Evolutionary conservation across 805 yeast genomes (phyloP).

Genomic region (Starmerella sirachaensis): DNA sequence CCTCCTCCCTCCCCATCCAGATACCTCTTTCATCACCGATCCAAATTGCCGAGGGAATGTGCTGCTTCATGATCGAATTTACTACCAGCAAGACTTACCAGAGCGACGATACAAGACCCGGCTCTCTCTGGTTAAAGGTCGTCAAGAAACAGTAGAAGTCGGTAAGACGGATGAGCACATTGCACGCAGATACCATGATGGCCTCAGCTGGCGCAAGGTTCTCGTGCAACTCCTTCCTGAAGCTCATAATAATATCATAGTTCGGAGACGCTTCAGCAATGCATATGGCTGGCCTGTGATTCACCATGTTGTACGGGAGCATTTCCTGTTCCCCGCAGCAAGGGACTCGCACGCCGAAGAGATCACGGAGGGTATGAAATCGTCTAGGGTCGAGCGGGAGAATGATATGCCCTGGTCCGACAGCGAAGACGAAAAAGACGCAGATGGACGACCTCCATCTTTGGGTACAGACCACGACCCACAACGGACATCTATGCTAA

Average conservation of each 20-base stretch:
- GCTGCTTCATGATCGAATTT: slow-evolving; percentile 73
- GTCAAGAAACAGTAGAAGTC: slow-evolving; percentile 25
- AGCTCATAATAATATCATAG: slow-evolving; percentile 88
- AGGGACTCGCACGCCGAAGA: neutral
- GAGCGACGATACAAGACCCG: slow-evolving; percentile 31
- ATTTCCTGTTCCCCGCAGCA: slow-evolving; percentile 32
- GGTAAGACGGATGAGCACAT: slow-evolving; percentile 56
- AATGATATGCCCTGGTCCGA: slow-evolving; percentile 15
- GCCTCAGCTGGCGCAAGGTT: slow-evolving; percentile 83
- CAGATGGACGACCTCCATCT: slow-evolving; percentile 3
- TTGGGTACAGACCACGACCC: slow-evolving; percentile 13
- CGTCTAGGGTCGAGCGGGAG: neutral
- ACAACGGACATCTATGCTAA: slow-evolving; percentile 15
- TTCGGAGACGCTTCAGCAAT: slow-evolving; percentile 76
- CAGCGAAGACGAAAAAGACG: slow-evolving; percentile 8
- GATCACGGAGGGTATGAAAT: neutral
- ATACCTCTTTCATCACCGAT: slow-evolving; percentile 50
- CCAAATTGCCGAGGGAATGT: slow-evolving; percentile 54
- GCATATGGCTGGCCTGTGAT: slow-evolving; percentile 93
- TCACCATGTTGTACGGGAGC: slow-evolving; percentile 63
- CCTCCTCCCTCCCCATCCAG: slow-evolving; percentile 70
- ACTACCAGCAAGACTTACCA: slow-evolving; percentile 56
- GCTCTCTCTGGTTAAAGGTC: slow-evolving; percentile 7
- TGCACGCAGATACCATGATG: slow-evolving; percentile 79
- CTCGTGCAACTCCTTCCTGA: slow-evolving; percentile 77